These are phyloP conservation scores for Chaetomium fimeti DNA, from an alignment of 495 filamentous ascomycete genomes.

Conservation along the genomic window DNA sequence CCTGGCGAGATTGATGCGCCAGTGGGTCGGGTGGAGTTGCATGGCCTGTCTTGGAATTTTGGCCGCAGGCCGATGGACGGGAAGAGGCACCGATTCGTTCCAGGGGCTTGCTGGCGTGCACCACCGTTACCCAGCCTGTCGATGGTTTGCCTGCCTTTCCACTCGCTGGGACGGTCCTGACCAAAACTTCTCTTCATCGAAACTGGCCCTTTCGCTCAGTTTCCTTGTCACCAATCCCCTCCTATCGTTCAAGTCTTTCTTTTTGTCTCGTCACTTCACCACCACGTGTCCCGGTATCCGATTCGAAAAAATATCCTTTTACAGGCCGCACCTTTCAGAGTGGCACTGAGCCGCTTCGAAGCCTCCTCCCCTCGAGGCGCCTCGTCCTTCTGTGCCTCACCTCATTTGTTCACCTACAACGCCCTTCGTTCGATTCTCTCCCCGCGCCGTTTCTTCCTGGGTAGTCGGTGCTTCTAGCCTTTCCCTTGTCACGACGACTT, in stretches of 20 bases:
- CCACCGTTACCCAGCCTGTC: constrained; percentile 29
- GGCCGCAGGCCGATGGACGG: constrained; percentile 27
- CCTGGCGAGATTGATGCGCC: constrained; percentile 7
- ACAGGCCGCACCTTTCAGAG: constrained; percentile 9
- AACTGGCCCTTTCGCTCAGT: constrained; percentile 27
- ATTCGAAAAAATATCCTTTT: constrained; percentile 21
- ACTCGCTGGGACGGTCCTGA: background rate
- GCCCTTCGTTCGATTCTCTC: constrained; percentile 34
- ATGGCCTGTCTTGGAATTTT: constrained; percentile 30
- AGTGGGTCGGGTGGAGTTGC: constrained; percentile 7
- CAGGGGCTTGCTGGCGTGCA: constrained; percentile 26
- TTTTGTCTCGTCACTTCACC: constrained; percentile 30
- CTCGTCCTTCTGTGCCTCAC: constrained; percentile 23
- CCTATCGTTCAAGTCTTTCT: constrained; percentile 46
- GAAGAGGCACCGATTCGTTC: constrained; percentile 30
- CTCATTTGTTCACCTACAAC: constrained; percentile 19
- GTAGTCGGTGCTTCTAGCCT: constrained; percentile 7
- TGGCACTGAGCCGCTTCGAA: constrained; percentile 8
- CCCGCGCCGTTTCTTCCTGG: constrained; percentile 6
- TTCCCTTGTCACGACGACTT: constrained; percentile 23
- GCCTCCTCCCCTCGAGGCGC: constrained; percentile 20
- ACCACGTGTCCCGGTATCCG: constrained; percentile 23
- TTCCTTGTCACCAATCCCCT: constrained; percentile 35
- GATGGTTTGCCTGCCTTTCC: constrained; percentile 15
- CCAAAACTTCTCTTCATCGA: constrained; percentile 27